phyloP scores from a whole-genome alignment of 2,329 filamentous ascomycete genomes.

The Pyrenophora seminiperda region DNA sequence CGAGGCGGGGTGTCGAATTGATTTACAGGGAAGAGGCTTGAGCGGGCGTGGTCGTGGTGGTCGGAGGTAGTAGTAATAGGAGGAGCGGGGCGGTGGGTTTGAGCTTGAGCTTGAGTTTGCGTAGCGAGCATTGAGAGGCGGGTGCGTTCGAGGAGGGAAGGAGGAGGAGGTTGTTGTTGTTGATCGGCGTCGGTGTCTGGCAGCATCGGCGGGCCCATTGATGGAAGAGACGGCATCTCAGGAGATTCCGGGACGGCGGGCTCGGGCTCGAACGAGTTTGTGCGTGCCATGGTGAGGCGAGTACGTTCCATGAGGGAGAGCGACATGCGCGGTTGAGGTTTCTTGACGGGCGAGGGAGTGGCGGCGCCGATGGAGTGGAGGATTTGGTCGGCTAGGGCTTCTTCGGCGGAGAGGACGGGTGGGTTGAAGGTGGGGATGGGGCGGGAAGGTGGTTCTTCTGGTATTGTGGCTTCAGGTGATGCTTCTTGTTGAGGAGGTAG shows the following conservation, averaged over 20 bases:
- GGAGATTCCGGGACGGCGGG: constrained; percentile 36
- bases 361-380: constrained; percentile 47
- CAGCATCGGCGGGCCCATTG: constrained; percentile 20
- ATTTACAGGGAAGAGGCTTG: constrained; percentile 56
- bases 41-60: constrained; percentile 29
- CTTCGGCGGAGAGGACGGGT: constrained; percentile 30
- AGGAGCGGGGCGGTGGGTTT: constrained; percentile 26
- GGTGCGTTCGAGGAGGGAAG: constrained; percentile 72
- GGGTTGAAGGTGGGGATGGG: constrained; percentile 25
- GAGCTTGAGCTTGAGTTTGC: too few relatives aligned
- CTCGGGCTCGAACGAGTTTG: constrained; percentile 32
- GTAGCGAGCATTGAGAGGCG: constrained; percentile 76
- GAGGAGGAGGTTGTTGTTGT: too few relatives aligned
- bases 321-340: constrained; percentile 46
- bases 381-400: constrained; percentile 48
- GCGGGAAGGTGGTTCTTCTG: constrained; percentile 21
- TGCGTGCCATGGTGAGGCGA: constrained; percentile 53
- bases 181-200: constrained; percentile 29
- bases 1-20: constrained; percentile 60
- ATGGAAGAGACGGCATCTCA: constrained; percentile 14
- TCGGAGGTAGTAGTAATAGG: too few relatives aligned
- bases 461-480: constrained; percentile 14
- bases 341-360: constrained; percentile 50
- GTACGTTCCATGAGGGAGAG: constrained; percentile 55
- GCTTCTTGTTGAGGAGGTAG: constrained; percentile 1